Base-by-base conservation (phyloP, 305 asterid genomes). In the Fraxinus platypoda region DNA sequence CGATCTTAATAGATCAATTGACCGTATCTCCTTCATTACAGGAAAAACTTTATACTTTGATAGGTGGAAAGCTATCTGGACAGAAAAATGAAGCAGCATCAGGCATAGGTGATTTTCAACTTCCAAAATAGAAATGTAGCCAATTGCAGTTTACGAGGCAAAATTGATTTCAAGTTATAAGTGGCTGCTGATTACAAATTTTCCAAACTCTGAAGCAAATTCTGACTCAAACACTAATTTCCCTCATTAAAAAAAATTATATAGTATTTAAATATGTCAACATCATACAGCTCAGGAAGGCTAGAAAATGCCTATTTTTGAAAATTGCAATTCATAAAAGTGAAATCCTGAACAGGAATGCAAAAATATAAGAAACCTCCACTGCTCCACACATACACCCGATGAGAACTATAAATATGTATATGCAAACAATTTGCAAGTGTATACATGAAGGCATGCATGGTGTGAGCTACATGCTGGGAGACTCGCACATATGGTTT, bases 1-100 rank as follows among this genome's bases (percentile, higher is more conserved):
- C 52, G 68, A 73, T 77, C 76, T 68, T 73, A 76, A 71, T 78
- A 15, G 41, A 77, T 80, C 25, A 75, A 81, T 84, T 79, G 81
- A 46, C 57, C 54, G 26, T 33, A 54, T 79, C 81, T 85, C 74
- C 41, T 81, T 85, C 74, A 37, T 76, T 25, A 76, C 66, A 6
- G 31, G 72, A 74, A 78, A 73, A 72, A 30, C 31, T 75, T 41
- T 81, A 57, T 33, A 59, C 38, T 74, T 33, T 28, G 43, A 57
- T 13, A 76, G 57, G 57, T 59, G 43, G 71, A 43, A 34, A 26
- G 62, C 74, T 11, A 71, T 76, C 57, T 19, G 8, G 46, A 81
- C 73, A 57, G 73, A 64, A 64, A 64, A 64, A 25, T 9, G 35
- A 73, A 54, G 49, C 49, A 82, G 25, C 2, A 41, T 25, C 26